phyloP scores from a whole-genome alignment of 352 stramenopile genomes.

The Pythium brassicae region DNA sequence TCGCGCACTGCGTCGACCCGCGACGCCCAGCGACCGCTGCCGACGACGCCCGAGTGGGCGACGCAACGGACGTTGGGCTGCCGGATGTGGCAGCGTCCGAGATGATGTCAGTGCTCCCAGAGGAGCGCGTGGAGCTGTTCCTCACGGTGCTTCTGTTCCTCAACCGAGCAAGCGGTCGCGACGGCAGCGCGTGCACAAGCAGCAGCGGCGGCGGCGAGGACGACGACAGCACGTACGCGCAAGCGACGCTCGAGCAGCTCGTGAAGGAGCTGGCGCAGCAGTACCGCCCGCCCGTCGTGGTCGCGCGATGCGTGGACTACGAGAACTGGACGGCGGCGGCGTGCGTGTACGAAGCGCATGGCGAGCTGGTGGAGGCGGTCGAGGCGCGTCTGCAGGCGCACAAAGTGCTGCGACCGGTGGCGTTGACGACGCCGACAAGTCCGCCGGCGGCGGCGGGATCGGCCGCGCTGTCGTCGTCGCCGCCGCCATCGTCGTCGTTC shows the following conservation, averaged over 20 bases:
- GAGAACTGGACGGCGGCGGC: slow-evolving; percentile 78
- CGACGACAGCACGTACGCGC: slow-evolving; percentile 23
- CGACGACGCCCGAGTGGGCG: background rate
- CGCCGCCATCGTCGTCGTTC: background rate
- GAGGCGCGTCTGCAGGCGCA: slow-evolving; percentile 77
- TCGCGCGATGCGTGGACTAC: slow-evolving; percentile 77
- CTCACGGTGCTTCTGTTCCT: slow-evolving; percentile 63
- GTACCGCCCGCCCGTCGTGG: slow-evolving; percentile 75
- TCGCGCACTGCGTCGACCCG: slow-evolving; percentile 50
- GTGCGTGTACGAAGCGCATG: slow-evolving; percentile 73
- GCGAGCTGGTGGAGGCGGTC: slow-evolving; percentile 77
- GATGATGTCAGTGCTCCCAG: slow-evolving; percentile 24
- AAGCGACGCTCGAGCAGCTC: slow-evolving; percentile 45
- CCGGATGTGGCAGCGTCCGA: slow-evolving; percentile 46
- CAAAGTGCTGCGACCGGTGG: slow-evolving; percentile 23
- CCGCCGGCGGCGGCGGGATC: background rate
- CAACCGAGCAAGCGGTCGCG: slow-evolving; percentile 22
- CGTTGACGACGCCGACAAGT: background rate
- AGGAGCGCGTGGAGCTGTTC: slow-evolving; percentile 76
- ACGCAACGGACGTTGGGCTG: background rate
- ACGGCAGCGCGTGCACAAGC: background rate
- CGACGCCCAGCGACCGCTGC: background rate
- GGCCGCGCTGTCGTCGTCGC: slow-evolving; percentile 2
- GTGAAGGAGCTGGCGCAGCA: slow-evolving; percentile 51
- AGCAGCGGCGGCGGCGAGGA: slow-evolving; percentile 6